These are phyloP conservation scores for Cryphonectria parasitica DNA, from an alignment of 2,329 filamentous ascomycete species.

Conservation along the genomic window DNA sequence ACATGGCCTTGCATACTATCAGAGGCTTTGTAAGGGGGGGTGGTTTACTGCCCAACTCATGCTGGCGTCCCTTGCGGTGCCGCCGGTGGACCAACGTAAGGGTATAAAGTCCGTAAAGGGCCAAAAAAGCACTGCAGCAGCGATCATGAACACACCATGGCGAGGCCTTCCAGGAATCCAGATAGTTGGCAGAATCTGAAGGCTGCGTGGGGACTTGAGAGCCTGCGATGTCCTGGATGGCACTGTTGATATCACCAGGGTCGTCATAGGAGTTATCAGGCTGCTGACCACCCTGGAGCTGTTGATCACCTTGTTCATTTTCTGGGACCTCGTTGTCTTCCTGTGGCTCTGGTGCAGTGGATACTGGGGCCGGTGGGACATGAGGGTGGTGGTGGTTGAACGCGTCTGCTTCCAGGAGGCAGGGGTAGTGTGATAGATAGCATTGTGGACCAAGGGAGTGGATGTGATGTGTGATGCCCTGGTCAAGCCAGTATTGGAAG, in stretches of 20 bases:
- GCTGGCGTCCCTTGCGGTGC: background rate
- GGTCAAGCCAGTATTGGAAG: slow-evolving; percentile 23
- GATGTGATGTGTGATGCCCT: slow-evolving; percentile 22
- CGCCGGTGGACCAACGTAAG: background rate
- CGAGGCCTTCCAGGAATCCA: background rate
- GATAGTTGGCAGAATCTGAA: background rate
- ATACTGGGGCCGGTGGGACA: background rate
- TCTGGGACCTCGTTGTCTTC: background rate
- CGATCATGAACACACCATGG: slow-evolving; percentile 16
- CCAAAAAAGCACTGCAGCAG: slow-evolving; percentile 1
- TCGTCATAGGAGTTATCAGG: background rate
- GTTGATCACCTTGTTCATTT: background rate
- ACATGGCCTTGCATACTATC: slow-evolving; percentile 16
- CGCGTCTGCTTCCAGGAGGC: slow-evolving; percentile 3
- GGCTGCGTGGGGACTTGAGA: background rate
- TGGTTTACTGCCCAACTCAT: too few species aligned
- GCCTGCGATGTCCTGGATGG: slow-evolving; percentile 11
- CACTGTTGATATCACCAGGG: slow-evolving; percentile 21
- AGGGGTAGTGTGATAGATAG: slow-evolving; percentile 15
- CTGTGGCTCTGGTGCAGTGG: background rate
- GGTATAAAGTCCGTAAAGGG: background rate
- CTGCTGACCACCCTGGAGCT: background rate
- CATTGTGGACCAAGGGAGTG: background rate
- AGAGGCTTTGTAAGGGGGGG: slow-evolving; percentile 1
- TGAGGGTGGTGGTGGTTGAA: slow-evolving; percentile 2